phyloP scores from a whole-genome alignment of 108 stramenopile species.

The Chaetoceros muelleri region DNA sequence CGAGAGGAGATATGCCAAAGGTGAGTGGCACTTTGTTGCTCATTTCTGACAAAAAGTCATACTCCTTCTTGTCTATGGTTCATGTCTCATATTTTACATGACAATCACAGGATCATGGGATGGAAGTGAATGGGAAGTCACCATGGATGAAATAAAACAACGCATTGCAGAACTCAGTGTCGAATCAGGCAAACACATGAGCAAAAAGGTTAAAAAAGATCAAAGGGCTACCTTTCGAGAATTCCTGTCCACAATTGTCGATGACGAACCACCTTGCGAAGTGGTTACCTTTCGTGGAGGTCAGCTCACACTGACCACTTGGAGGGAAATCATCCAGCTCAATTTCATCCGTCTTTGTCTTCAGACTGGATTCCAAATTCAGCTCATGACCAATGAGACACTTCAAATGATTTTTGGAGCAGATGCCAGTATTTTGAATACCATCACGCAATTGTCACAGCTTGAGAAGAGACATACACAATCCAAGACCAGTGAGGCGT shows the following conservation, averaged over 20 bases:
- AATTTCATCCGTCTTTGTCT: slow-evolving; percentile 73
- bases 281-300: slow-evolving; percentile 57
- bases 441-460: slow-evolving; percentile 31
- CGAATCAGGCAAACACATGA: slow-evolving; percentile 61
- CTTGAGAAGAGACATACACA: slow-evolving; percentile 64
- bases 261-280: slow-evolving; percentile 55
- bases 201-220: slow-evolving; percentile 73
- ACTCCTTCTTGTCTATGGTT: too few relatives aligned
- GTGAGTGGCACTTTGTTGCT: neutral
- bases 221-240: slow-evolving; percentile 75
- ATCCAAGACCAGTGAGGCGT: slow-evolving; percentile 64
- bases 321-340: slow-evolving; percentile 69
- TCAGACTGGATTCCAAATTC: slow-evolving; percentile 76
- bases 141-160: slow-evolving; percentile 67
- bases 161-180: slow-evolving; percentile 56
- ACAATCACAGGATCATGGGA: slow-evolving; percentile 54
- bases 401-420: slow-evolving; percentile 70
- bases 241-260: slow-evolving; percentile 62
- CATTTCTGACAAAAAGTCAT: too few relatives aligned
- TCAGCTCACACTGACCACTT: slow-evolving; percentile 39
- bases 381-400: slow-evolving; percentile 66
- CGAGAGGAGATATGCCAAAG: slow-evolving; percentile 1
- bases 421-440: slow-evolving; percentile 22
- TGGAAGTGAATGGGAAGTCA: slow-evolving; percentile 65
- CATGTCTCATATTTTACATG: too few relatives aligned